phyloP scores from a whole-genome alignment of 768 basidiomycete species.

The Naganishia antarctica region DNA sequence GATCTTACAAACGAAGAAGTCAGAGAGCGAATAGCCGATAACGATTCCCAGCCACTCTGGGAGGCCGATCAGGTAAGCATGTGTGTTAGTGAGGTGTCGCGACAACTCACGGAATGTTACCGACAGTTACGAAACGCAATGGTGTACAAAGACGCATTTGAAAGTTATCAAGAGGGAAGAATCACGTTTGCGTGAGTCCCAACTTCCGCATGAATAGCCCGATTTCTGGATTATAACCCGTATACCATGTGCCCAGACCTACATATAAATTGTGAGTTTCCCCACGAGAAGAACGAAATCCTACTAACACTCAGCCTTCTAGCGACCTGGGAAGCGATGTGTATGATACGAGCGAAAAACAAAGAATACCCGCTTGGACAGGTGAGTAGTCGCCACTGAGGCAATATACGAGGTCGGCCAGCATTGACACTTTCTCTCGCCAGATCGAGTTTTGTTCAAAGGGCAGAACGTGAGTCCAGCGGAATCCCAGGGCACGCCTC shows the following conservation, averaged over 20 bases:
- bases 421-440: background rate
- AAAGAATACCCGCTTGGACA: conserved; percentile 95
- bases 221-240: no score
- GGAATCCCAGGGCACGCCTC: no score
- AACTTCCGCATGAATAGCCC: no score
- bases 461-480: conserved; percentile 56
- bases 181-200: conserved; percentile 60
- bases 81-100: background rate
- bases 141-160: conserved; percentile 67
- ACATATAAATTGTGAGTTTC: conserved; percentile 80
- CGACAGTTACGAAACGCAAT: conserved; percentile 67
- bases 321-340: conserved; percentile 58
- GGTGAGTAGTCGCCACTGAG: conserved; percentile 54
- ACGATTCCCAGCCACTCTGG: conserved; percentile 68
- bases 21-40: conserved; percentile 60
- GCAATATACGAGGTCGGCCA: conserved; percentile 27
- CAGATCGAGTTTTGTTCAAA: conserved; percentile 87
- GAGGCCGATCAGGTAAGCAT: conserved; percentile 74
- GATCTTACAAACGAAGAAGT: conserved; percentile 77
- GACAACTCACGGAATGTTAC: background rate
- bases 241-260: conserved; percentile 53
- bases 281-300: conserved; percentile 47
- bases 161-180: conserved; percentile 81
- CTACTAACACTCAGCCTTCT: conserved; percentile 19
- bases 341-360: conserved; percentile 94